Conservation (phyloP, 2,329 filamentous ascomycete genomes). For the Colletotrichum sansevieriae region DNA sequence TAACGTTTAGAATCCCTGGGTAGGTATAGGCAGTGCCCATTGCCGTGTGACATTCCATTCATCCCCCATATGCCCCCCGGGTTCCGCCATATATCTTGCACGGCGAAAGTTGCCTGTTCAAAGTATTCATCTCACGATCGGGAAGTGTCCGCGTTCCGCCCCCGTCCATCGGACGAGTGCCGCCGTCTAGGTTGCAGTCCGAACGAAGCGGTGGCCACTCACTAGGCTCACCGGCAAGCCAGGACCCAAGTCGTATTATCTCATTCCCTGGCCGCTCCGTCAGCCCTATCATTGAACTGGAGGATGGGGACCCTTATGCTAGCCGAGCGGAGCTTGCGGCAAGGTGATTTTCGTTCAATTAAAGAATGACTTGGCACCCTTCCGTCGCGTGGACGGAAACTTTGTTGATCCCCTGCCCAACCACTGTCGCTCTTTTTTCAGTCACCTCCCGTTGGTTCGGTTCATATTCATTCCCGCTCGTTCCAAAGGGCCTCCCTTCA, state of each 20-base stretch:
- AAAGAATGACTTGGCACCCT: constrained; percentile 33
- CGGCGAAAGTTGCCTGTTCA: no score
- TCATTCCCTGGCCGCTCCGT: constrained; percentile 27
- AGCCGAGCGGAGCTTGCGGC: constrained; percentile 21
- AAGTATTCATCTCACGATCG: background rate
- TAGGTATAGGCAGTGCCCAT: no score
- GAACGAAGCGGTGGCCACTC: constrained; percentile 10
- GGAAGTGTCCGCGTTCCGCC: no score
- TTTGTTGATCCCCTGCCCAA: constrained; percentile 35
- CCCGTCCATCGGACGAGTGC: no score
- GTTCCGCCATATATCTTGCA: no score
- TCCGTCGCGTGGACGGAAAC: constrained; percentile 9
- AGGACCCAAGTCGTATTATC: constrained; percentile 20
- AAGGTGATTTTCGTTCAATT: constrained; percentile 30
- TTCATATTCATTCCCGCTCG: constrained; percentile 5
- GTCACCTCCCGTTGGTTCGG: constrained; percentile 22
- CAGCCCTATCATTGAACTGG: constrained; percentile 35
- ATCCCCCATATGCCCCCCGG: no score
- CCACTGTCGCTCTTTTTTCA: constrained; percentile 8
- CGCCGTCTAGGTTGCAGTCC: constrained; percentile 14
- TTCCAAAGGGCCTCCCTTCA: constrained; percentile 6
- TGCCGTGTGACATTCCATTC: no score
- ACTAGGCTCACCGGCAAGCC: constrained; percentile 4
- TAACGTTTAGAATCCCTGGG: no score
- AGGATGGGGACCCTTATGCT: constrained; percentile 25